Percentiles rank a stretch among this genome's conserved stretches.
Evolutionary conservation across 768 basidiomycete species (phyloP).

Genomic region (Lactarius trivialis): DNA sequence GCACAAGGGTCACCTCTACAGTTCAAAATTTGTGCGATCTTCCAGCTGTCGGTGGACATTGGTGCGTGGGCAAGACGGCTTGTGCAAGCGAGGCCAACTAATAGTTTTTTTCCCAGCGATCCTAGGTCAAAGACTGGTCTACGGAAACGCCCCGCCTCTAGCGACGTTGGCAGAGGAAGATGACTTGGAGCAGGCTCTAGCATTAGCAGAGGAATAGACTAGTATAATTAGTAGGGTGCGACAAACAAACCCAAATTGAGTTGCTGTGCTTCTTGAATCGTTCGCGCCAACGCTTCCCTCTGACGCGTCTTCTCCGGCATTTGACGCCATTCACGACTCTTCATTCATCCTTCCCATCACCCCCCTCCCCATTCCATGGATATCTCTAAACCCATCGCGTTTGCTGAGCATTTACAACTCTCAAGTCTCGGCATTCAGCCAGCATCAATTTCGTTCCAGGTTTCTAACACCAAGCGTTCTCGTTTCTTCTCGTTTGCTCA

Average conservation of each 20-base stretch:
- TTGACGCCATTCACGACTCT: conserved; percentile 19
- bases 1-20: conserved; percentile 63
- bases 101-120: conserved; percentile 47
- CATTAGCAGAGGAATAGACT: conserved; percentile 50
- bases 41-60: conserved; percentile 73
- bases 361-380: conserved; percentile 27
- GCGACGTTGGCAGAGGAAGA: conserved; percentile 47
- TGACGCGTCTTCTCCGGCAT: conserved; percentile 15
- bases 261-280: background rate
- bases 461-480: conserved; percentile 33
- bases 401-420: conserved; percentile 89
- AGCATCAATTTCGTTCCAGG: conserved; percentile 95
- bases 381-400: conserved; percentile 69
- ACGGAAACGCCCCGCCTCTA: conserved; percentile 63
- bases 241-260: conserved; percentile 24
- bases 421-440: conserved; percentile 95
- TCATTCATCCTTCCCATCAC: background rate
- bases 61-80: conserved; percentile 40
- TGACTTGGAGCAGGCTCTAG: conserved; percentile 69
- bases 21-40: conserved; percentile 78
- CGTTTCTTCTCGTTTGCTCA: conserved; percentile 2
- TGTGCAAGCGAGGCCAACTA: conserved; percentile 12
- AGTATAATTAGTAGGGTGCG: background rate
- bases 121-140: conserved; percentile 62
- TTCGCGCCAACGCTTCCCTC: background rate